Conservation (phyloP, 495 filamentous ascomycete genomes). For the Oleoguttula mirabilis region DNA sequence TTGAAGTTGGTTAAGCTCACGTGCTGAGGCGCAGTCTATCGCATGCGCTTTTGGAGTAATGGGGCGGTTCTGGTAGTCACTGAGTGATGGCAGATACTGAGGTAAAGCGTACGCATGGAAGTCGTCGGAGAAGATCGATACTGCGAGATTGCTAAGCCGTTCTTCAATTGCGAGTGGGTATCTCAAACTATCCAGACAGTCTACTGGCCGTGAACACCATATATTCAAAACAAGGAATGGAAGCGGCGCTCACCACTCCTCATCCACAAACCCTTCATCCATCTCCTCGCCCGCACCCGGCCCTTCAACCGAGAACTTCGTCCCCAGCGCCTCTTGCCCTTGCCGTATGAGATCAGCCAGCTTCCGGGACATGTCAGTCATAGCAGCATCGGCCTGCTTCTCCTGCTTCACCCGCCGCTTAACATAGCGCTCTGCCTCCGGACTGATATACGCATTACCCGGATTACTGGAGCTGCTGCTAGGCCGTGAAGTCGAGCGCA, state of each 20-base stretch:
- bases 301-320: slow-evolving; percentile 54
- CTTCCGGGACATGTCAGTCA: slow-evolving; percentile 64
- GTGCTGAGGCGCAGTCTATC: no score
- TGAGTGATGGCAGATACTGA: no score
- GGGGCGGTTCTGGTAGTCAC: no score
- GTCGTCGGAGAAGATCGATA: no score
- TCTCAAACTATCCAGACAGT: no score
- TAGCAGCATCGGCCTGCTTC: slow-evolving; percentile 62
- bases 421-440: slow-evolving; percentile 56
- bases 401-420: slow-evolving; percentile 57
- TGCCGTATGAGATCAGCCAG: slow-evolving; percentile 77
- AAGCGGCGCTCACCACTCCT: slow-evolving; percentile 2
- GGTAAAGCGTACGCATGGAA: no score
- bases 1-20: no score
- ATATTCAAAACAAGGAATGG: no score
- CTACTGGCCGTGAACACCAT: no score
- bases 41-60: no score
- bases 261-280: slow-evolving; percentile 22
- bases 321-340: slow-evolving; percentile 75
- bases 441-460: slow-evolving; percentile 9
- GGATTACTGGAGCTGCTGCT: neutral
- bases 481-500: neutral
- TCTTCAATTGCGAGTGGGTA: no score
- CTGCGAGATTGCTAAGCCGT: no score
- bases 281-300: slow-evolving; percentile 14